Conservation (phyloP, 2,329 filamentous ascomycete species). For the Trichoderma lentiforme region DNA sequence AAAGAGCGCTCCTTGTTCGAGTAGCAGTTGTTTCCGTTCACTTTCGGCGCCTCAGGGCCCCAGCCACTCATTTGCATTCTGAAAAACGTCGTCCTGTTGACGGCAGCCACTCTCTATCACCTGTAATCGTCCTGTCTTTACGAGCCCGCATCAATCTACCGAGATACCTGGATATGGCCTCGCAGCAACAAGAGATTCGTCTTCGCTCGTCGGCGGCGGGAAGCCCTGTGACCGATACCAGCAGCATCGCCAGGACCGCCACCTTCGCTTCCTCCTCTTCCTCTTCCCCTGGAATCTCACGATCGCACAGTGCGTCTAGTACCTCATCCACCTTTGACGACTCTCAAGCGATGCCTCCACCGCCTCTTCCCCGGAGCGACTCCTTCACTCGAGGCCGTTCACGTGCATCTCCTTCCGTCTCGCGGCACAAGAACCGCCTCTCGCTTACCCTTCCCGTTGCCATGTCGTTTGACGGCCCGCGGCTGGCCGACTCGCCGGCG, state of each 20-base stretch:
- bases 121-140: neutral
- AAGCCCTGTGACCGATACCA: constrained; percentile 27
- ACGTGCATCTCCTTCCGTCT: constrained; percentile 52
- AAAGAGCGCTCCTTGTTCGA: constrained; percentile 44
- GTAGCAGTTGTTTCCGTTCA: constrained; percentile 40
- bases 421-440: constrained; percentile 55
- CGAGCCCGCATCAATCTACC: constrained; percentile 24
- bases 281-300: constrained; percentile 22
- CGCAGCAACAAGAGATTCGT: constrained; percentile 33
- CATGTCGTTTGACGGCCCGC: constrained; percentile 41
- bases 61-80: constrained; percentile 36
- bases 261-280: constrained; percentile 24
- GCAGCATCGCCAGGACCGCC: constrained; percentile 26
- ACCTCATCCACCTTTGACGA: constrained; percentile 10
- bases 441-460: constrained; percentile 62
- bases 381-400: constrained; percentile 41
- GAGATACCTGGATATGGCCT: constrained; percentile 33
- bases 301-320: constrained; percentile 14
- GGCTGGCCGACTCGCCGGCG: constrained; percentile 41
- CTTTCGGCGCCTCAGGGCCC: constrained; percentile 38
- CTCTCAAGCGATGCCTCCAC: constrained; percentile 33
- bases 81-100: constrained; percentile 34
- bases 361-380: constrained; percentile 27
- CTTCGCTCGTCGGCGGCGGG: constrained; percentile 40
- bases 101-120: constrained; percentile 29